phyloP scores from a whole-genome alignment of 2,329 filamentous ascomycete genomes.

The Alternaria conjuncta region DNA sequence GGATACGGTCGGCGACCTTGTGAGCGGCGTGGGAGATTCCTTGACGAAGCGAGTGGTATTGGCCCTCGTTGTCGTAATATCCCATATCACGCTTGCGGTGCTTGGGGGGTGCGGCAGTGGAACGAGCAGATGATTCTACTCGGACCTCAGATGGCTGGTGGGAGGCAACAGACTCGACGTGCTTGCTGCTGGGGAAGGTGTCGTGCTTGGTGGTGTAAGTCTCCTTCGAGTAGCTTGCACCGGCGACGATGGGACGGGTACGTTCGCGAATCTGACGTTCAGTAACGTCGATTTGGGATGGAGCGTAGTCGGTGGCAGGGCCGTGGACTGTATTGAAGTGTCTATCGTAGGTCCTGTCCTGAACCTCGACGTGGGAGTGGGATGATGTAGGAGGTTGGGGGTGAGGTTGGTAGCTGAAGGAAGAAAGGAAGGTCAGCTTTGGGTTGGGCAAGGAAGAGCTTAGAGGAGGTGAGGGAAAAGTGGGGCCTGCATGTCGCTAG shows the following conservation, averaged over 20 bases:
- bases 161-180: conserved; percentile 44
- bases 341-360: conserved; percentile 58
- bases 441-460: conserved; percentile 39
- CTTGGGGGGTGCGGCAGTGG: conserved; percentile 60
- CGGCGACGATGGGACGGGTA: conserved; percentile 60
- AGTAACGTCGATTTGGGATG: conserved; percentile 63
- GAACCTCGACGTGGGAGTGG: conserved; percentile 71
- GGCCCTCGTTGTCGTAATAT: conserved; percentile 80
- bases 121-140: conserved; percentile 56
- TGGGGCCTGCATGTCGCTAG: conserved; percentile 47
- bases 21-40: conserved; percentile 65
- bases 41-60: conserved; percentile 77
- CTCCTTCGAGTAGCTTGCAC: conserved; percentile 48
- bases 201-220: conserved; percentile 52
- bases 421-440: conserved; percentile 47
- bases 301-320: conserved; percentile 60
- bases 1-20: conserved; percentile 64
- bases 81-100: conserved; percentile 70
- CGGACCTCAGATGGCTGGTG: conserved; percentile 56
- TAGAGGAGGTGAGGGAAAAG: conserved; percentile 46
- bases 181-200: conserved; percentile 47
- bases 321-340: conserved; percentile 56
- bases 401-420: conserved; percentile 62
- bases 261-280: conserved; percentile 72
- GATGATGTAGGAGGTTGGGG: conserved; percentile 62